These are phyloP conservation scores for Penicillium sp. DNA, from an alignment of 2,329 filamentous ascomycete genomes.

Conservation along the genomic window DNA sequence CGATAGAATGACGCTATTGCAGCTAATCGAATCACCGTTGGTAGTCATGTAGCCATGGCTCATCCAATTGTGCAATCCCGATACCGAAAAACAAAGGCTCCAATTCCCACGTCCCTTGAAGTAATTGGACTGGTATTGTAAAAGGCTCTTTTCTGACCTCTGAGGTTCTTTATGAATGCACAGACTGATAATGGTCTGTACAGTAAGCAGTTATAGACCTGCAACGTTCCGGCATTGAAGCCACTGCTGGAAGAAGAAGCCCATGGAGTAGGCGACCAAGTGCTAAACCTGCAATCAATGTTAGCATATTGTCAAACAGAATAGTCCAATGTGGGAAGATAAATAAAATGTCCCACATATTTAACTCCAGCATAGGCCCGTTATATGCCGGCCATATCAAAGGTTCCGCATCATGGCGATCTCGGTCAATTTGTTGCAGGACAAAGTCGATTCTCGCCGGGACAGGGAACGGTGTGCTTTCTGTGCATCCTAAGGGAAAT, in stretches of 20 bases:
- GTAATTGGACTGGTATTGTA: conserved; percentile 12
- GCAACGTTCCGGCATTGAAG: conserved; percentile 58
- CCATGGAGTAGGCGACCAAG: conserved; percentile 69
- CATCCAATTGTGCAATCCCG: conserved; percentile 7
- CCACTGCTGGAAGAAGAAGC: conserved; percentile 61
- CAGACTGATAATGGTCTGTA: conserved; percentile 63
- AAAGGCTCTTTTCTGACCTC: conserved; percentile 18
- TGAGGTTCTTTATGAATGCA: conserved; percentile 49
- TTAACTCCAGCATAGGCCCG: conserved; percentile 45
- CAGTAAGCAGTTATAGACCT: conserved; percentile 62
- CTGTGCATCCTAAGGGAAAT: conserved; percentile 35
- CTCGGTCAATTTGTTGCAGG: conserved; percentile 49
- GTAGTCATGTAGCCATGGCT: background rate
- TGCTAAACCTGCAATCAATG: conserved; percentile 44
- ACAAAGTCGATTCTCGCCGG: conserved; percentile 46
- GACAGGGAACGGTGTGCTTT: conserved; percentile 34
- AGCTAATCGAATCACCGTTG: background rate
- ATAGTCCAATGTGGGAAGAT: conserved; percentile 47
- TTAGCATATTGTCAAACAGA: background rate
- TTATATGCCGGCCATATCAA: conserved; percentile 48
- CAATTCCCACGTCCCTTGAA: conserved; percentile 10
- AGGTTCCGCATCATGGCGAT: conserved; percentile 50
- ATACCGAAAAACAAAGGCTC: conserved; percentile 8
- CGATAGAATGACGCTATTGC: conserved; percentile 7
- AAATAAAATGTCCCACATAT: conserved; percentile 52